These are phyloP conservation scores for Lactarius sp. DNA, from an alignment of 768 basidiomycete genomes.

Conservation along the genomic window DNA sequence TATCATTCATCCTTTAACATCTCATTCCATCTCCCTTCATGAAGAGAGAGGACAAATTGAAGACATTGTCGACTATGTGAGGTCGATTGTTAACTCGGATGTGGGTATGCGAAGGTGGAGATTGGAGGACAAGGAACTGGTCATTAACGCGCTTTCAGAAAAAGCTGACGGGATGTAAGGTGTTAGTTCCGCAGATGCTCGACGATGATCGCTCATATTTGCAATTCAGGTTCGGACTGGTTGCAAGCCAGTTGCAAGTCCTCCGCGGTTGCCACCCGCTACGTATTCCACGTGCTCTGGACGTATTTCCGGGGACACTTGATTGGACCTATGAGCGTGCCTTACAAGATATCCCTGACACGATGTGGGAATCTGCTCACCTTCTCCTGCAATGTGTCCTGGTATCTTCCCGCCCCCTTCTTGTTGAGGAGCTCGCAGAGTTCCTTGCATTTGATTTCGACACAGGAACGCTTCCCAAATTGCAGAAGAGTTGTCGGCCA, in stretches of 20 bases:
- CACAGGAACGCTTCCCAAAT: neutral
- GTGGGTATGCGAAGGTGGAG: neutral
- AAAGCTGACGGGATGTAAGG: neutral
- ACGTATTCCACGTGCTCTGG: neutral
- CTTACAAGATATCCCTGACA: neutral
- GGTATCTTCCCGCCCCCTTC: neutral
- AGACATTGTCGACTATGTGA: neutral
- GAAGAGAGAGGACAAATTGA: neutral
- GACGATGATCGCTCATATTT: neutral
- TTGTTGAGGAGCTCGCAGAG: slow-evolving; percentile 1
- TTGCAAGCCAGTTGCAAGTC: neutral
- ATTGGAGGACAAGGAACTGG: neutral
- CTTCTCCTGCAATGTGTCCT: neutral
- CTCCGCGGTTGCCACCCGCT: neutral
- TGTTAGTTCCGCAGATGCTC: neutral
- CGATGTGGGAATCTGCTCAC: neutral
- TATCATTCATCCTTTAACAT: neutral
- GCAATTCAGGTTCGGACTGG: neutral
- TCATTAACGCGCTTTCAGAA: neutral
- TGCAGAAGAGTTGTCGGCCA: neutral
- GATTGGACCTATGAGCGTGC: neutral
- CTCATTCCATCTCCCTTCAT: neutral
- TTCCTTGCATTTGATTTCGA: neutral
- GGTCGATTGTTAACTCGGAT: neutral
- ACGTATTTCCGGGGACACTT: neutral